A percentile compares a stretch with the other conserved stretches of the same genome.
Evolutionary conservation across 257 asterid genomes (phyloP).

Genomic region (Ehretia macrophylla): DNA sequence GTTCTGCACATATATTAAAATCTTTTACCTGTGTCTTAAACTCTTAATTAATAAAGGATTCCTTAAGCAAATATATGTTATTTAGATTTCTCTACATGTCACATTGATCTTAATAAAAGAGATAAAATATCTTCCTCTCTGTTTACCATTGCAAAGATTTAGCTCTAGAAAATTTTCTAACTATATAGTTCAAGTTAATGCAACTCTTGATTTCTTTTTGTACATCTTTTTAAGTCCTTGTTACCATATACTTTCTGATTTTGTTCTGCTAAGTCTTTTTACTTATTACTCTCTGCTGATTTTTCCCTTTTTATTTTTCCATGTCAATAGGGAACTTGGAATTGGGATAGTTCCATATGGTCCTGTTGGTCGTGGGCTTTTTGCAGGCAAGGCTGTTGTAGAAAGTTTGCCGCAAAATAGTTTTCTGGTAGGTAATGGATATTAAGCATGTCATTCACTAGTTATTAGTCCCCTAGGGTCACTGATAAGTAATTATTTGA

Average conservation of each 20-base stretch:
- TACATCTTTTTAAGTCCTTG: neutral
- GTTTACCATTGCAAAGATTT: too few relatives aligned
- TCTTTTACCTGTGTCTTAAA: too few relatives aligned
- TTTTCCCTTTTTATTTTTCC: neutral
- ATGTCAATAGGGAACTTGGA: constrained; percentile 48
- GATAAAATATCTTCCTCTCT: too few relatives aligned
- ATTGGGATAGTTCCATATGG: constrained; percentile 61
- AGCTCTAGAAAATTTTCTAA: too few relatives aligned
- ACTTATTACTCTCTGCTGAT: neutral
- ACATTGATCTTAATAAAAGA: too few relatives aligned
- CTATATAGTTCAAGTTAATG: too few relatives aligned
- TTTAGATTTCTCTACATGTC: too few relatives aligned
- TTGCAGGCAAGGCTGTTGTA: constrained; percentile 42
- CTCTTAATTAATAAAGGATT: too few relatives aligned
- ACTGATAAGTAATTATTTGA: neutral
- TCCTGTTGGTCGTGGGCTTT: constrained; percentile 52
- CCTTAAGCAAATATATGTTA: too few relatives aligned
- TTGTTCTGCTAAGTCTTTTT: neutral
- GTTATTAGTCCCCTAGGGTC: neutral
- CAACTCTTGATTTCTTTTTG: too few relatives aligned
- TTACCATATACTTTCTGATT: neutral
- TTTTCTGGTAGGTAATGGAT: constrained; percentile 28
- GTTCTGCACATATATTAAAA: neutral
- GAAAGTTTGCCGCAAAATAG: constrained; percentile 39
- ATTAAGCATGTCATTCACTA: neutral